Conservation (phyloP, 1,284 basidiomycete species). For the Heterobasidion annosum region DNA sequence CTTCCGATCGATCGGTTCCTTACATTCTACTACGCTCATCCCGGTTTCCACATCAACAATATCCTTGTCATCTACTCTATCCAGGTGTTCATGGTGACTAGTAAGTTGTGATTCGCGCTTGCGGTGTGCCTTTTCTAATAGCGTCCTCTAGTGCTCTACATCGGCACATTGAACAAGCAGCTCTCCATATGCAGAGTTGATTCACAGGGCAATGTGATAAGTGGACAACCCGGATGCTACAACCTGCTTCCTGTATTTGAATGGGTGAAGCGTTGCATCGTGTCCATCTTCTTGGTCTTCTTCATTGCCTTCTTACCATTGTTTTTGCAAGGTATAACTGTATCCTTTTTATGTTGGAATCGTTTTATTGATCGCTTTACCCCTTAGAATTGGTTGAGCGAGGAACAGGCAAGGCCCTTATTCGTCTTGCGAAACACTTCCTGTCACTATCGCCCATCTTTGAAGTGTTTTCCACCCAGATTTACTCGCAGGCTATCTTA, state of each 20-base stretch:
- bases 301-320: constrained; percentile 92
- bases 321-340: constrained; percentile 79
- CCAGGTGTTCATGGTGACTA: constrained; percentile 88
- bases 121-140: constrained; percentile 10
- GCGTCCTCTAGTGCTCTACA: constrained; percentile 60
- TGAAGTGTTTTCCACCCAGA: constrained; percentile 96
- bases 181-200: constrained; percentile 83
- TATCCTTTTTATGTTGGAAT: background rate
- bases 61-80: constrained; percentile 97
- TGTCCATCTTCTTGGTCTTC: constrained; percentile 96
- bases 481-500: constrained; percentile 91
- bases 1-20: constrained; percentile 97
- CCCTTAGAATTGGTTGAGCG: constrained; percentile 82
- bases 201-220: constrained; percentile 66
- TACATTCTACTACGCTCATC: constrained; percentile 99
- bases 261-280: constrained; percentile 93
- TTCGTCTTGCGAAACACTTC: constrained; percentile 92
- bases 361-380: background rate
- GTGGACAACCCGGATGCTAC: constrained; percentile 85
- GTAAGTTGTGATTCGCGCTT: constrained; percentile 36
- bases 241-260: constrained; percentile 91
- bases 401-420: constrained; percentile 87
- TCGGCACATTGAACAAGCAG: constrained; percentile 91
- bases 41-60: constrained; percentile 99
- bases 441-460: constrained; percentile 91